These are phyloP conservation scores for Stenocarpella maydis DNA, from an alignment of 2,329 filamentous ascomycete species.

Conservation along the genomic window DNA sequence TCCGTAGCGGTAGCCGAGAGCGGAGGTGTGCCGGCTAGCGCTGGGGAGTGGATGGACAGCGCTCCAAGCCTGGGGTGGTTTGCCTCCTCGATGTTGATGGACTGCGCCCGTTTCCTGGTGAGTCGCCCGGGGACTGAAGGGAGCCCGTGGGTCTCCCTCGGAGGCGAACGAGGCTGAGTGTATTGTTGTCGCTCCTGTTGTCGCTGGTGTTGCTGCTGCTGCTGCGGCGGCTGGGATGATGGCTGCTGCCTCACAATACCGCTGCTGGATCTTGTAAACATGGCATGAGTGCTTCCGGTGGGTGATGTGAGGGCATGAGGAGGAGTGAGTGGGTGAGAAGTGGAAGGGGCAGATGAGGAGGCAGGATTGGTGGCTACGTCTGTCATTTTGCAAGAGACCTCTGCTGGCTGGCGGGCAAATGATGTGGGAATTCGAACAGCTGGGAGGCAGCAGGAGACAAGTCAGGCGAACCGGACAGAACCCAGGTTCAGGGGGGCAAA, in stretches of 20 bases:
- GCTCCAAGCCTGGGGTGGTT: constrained; percentile 48
- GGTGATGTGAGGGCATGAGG: constrained; percentile 31
- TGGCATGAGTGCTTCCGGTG: constrained; percentile 34
- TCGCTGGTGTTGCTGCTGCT: constrained; percentile 2
- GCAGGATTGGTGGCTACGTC: constrained; percentile 34
- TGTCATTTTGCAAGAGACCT: constrained; percentile 35
- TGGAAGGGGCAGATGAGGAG: constrained; percentile 33
- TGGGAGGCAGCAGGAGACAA: constrained; percentile 27
- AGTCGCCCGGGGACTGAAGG: constrained; percentile 35
- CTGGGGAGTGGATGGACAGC: constrained; percentile 48
- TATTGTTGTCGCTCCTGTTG: neutral
- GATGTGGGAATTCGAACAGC: constrained; percentile 8
- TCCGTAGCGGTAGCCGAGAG: constrained; percentile 46
- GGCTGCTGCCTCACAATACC: constrained; percentile 33
- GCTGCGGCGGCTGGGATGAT: constrained; percentile 21
- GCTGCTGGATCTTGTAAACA: constrained; percentile 37
- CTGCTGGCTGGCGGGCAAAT: constrained; percentile 31
- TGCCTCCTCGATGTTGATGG: constrained; percentile 55
- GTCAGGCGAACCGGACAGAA: constrained; percentile 25
- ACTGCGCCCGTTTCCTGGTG: constrained; percentile 54
- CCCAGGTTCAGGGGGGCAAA: constrained; percentile 26
- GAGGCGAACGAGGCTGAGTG: neutral
- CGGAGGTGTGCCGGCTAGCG: constrained; percentile 37
- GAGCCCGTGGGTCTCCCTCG: constrained; percentile 13
- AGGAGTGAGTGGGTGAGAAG: constrained; percentile 34